Conservation (phyloP, 176 grass and related monocot genomes). For the sorghum (Sorghum bicolor) region DNA sequence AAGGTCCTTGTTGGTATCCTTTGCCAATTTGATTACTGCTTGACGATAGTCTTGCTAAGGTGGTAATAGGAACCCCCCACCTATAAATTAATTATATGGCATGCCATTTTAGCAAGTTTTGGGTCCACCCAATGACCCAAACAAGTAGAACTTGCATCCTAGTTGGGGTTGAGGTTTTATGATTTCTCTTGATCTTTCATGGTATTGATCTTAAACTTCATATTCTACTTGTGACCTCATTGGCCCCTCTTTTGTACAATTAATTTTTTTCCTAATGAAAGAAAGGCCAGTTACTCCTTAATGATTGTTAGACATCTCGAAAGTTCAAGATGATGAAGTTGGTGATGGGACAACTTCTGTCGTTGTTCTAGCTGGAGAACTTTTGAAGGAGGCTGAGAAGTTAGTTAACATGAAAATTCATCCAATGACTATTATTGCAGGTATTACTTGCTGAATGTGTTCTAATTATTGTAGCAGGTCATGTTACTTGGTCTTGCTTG, state of each 20-base stretch:
- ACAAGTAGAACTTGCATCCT: not conserved
- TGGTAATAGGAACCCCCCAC: not conserved
- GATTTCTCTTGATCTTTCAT: not conserved
- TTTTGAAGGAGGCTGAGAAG: conserved; percentile 87
- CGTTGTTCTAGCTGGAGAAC: conserved; percentile 92
- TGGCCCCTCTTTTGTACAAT: not conserved
- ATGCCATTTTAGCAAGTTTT: not conserved
- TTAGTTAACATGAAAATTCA: conserved; percentile 90
- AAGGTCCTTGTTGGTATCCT: conserved; percentile 99
- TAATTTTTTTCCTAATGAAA: not conserved
- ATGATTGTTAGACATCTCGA: conserved; percentile 79
- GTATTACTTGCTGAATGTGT: conserved; percentile 33
- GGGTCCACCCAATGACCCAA: not conserved
- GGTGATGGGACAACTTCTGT: conserved; percentile 98
- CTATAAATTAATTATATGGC: not conserved
- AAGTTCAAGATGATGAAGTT: conserved; percentile 99
- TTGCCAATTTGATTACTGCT: not conserved
- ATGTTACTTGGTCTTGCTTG: not conserved
- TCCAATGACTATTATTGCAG: conserved; percentile 98
- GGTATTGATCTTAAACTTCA: not conserved
- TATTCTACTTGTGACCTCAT: not conserved
- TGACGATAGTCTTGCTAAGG: not conserved
- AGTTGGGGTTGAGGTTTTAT: not conserved
- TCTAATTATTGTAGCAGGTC: not conserved
- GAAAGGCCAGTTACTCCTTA: conserved; percentile 32